Conservation (phyloP, 768 basidiomycete species). For the Termitomyces sp. region DNA sequence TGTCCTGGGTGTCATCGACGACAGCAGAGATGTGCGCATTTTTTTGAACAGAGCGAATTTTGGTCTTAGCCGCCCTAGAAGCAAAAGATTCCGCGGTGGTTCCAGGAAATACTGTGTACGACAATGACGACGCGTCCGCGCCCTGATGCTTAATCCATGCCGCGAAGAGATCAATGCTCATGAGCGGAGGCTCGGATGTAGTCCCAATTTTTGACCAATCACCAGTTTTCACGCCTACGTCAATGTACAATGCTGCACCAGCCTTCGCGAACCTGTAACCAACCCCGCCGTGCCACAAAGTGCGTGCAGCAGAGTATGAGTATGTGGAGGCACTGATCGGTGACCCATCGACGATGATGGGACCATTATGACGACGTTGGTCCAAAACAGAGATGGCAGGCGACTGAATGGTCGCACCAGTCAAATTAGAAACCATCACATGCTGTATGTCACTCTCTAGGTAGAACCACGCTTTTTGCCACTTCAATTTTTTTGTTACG, state of each 20-base stretch:
- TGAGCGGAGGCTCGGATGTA: constrained; percentile 53
- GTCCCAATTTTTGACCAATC: constrained; percentile 64
- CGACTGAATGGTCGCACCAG: constrained; percentile 34
- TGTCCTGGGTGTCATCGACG: constrained; percentile 31
- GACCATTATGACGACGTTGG: constrained; percentile 48
- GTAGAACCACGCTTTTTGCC: constrained; percentile 78
- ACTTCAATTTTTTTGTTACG: constrained; percentile 46
- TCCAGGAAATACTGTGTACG: constrained; percentile 43
- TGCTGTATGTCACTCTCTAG: constrained; percentile 59
- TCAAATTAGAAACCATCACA: constrained; percentile 55
- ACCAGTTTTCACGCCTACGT: constrained; percentile 44
- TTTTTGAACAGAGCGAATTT: constrained; percentile 27
- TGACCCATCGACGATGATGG: constrained; percentile 42
- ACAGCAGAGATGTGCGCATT: constrained; percentile 39
- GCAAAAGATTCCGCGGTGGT: constrained; percentile 27
- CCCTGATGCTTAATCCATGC: constrained; percentile 37
- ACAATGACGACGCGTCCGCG: constrained; percentile 20
- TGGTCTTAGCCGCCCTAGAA: constrained; percentile 18
- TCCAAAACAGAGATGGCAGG: constrained; percentile 66
- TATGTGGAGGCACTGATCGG: background rate
- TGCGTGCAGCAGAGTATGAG: constrained; percentile 20
- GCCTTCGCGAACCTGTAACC: constrained; percentile 40
- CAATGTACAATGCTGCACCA: constrained; percentile 41
- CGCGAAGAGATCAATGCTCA: constrained; percentile 47
- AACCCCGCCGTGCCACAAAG: constrained; percentile 63